Percentiles rank a stretch among this genome's conserved stretches.
Evolutionary conservation across 306 rosid genomes (phyloP).

Genomic region (Pterocarpus santalinus): DNA sequence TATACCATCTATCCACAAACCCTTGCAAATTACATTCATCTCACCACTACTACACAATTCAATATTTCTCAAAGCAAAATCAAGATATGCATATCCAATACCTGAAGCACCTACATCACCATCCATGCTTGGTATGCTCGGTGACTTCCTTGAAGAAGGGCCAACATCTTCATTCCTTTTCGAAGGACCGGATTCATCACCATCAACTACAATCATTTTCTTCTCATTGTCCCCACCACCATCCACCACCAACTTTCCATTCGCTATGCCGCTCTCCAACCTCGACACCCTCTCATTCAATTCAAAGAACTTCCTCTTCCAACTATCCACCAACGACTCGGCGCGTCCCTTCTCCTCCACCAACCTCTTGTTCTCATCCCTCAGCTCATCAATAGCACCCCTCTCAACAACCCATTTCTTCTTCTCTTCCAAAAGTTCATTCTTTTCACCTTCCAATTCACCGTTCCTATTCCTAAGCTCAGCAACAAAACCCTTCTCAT

Average conservation of each 20-base stretch:
- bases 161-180: background rate
- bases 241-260: background rate
- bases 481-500: background rate
- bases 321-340: background rate
- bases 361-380: background rate
- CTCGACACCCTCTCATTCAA: background rate
- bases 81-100: conserved; percentile 29
- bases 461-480: background rate
- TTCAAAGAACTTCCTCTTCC: conserved; percentile 4
- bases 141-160: background rate
- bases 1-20: conserved; percentile 14
- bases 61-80: background rate
- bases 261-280: background rate
- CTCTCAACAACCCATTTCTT: background rate
- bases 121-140: background rate
- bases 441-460: background rate
- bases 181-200: background rate
- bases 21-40: conserved; percentile 2
- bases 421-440: background rate
- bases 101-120: conserved; percentile 18
- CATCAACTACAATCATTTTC: background rate
- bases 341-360: background rate
- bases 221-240: background rate
- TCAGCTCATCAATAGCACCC: background rate
- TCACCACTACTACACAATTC: conserved; percentile 2